Evolutionary conservation across 208 protist genomes (phyloP), one percentile per base, ranked within the genome.

Genomic region (Trypanosoma rangeli): DNA sequence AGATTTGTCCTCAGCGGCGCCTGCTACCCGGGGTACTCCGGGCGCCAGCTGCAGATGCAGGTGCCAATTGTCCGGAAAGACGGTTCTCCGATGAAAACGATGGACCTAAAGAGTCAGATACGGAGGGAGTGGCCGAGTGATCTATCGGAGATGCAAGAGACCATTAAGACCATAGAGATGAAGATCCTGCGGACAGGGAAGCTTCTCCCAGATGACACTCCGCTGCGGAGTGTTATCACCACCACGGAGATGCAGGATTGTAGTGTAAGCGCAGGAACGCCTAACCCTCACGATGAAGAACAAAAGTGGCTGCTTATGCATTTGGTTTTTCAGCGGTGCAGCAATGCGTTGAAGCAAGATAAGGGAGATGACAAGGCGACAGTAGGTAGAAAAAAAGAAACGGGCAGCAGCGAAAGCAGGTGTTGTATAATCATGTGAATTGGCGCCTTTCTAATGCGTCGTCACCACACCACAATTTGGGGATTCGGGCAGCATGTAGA

Each of bases 1-100:
- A 82, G 82, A n/a, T 87, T 90, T 73, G 74, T 94, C 16, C 59
- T 94, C 50, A 94, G 79, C 16, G 89, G 86, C 1, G 82, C 85
- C 7, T 94, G 86, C 64, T 68, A 80, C 61, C 50, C 68, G 0
- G 60, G 67, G 35, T 94, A 90, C 69, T 88, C 83, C 33, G 89
- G 89, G 3, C 55, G 76, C 24, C 84, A 87, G n/a, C 69, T 94
- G 46, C 76, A 86, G 59, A 46, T 85, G 57, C 52, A 69, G 20
- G 78, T 92, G 18, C 78, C 85, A 3, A 58, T 94, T 5, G 44
- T 37, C 37, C 76, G 84, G 52, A 59, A 68, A 0, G 74, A 86
- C 56, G 83, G 78, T n/a, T 39, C 57, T 0, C 65, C 65, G 2
- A 90, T 82, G n/a, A 89, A 79, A 2, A 70, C 89, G 5, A 68